phyloP scores from a whole-genome alignment of 192 early-diverging fungal species.

The Rhizophlyctis rosea region DNA sequence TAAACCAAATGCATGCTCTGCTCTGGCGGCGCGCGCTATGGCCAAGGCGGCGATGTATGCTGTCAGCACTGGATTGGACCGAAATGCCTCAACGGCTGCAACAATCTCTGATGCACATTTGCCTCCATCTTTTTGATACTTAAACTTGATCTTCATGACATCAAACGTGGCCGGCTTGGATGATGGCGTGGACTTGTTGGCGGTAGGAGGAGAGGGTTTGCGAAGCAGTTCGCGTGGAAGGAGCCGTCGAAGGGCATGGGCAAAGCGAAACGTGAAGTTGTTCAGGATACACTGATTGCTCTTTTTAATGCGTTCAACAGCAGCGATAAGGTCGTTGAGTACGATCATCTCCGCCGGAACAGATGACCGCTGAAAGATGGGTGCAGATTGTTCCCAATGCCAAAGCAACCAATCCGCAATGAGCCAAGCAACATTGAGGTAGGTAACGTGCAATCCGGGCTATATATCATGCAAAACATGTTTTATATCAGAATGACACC shows the following conservation, averaged over 20 bases:
- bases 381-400: not conserved
- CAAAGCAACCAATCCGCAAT: not conserved
- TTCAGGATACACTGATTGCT: not conserved
- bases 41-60: not conserved
- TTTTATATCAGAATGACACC: too few species aligned
- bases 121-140: too few species aligned
- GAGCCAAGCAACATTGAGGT: not conserved
- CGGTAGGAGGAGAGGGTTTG: too few species aligned
- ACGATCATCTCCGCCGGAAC: not conserved
- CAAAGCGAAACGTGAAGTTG: not conserved
- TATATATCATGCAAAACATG: too few species aligned
- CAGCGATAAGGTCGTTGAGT: not conserved
- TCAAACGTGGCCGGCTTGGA: not conserved
- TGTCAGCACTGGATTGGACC: not conserved
- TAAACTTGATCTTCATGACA: not conserved
- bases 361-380: not conserved
- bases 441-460: not conserved
- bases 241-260: not conserved
- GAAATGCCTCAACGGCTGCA: not conserved
- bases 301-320: not conserved
- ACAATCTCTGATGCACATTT: not conserved
- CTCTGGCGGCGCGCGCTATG: not conserved
- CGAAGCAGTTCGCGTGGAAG: too few species aligned
- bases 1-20: not conserved
- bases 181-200: too few species aligned